Evolutionary conservation across 805 yeast species (phyloP).

Genomic region (Pichia deserticola): DNA sequence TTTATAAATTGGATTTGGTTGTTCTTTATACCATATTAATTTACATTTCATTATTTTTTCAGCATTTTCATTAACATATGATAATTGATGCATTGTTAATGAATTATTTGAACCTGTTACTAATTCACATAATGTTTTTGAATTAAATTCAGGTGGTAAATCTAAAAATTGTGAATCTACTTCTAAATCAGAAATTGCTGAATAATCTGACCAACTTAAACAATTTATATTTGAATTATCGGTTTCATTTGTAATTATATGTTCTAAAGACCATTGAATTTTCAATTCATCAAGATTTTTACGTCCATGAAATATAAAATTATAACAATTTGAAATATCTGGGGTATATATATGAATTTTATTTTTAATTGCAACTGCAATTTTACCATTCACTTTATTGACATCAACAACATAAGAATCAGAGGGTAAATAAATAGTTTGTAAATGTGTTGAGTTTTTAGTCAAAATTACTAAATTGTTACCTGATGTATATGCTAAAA

Average conservation of each 20-base stretch:
- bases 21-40: slow-evolving; percentile 40
- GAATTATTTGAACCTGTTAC: slow-evolving; percentile 48
- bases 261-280: slow-evolving; percentile 28
- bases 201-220: slow-evolving; percentile 30
- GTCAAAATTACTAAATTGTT: slow-evolving; percentile 69
- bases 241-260: slow-evolving; percentile 15
- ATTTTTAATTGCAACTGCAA: slow-evolving; percentile 45
- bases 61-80: slow-evolving; percentile 19
- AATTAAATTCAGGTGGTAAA: slow-evolving; percentile 28
- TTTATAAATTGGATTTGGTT: slow-evolving; percentile 54
- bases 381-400: slow-evolving; percentile 50
- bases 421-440: slow-evolving; percentile 62
- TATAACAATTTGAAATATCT: slow-evolving; percentile 37
- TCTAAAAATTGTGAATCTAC: slow-evolving; percentile 23
- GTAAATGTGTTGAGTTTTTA: slow-evolving; percentile 48
- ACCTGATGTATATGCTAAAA: slow-evolving; percentile 79
- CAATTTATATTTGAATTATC: slow-evolving; percentile 24
- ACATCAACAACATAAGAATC: slow-evolving; percentile 66
- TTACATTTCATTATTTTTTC: slow-evolving; percentile 15
- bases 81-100: slow-evolving; percentile 47
- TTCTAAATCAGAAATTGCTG: slow-evolving; percentile 24
- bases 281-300: slow-evolving; percentile 25
- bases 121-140: slow-evolving; percentile 42
- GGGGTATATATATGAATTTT: slow-evolving; percentile 50
- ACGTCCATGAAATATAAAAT: slow-evolving; percentile 28